These are phyloP conservation scores for Colletotrichum tofieldiae DNA, from an alignment of 2,329 filamentous ascomycete species.

Conservation along the genomic window DNA sequence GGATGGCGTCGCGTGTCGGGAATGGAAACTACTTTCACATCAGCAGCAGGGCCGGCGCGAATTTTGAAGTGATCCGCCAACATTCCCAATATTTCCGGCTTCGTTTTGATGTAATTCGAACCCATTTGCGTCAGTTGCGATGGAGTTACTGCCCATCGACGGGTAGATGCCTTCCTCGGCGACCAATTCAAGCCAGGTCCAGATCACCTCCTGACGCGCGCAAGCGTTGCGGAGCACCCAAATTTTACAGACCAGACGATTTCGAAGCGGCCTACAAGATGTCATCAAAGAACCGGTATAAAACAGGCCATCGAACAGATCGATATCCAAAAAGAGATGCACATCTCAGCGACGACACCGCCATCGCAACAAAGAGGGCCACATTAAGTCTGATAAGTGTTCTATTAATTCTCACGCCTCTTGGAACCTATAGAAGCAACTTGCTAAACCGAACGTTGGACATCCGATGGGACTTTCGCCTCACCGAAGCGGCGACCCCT, in stretches of 20 bases:
- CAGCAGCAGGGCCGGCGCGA: background rate
- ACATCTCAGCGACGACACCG: too few relatives aligned
- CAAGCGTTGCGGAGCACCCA: too few relatives aligned
- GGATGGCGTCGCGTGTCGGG: background rate
- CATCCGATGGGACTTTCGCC: background rate
- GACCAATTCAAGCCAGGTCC: background rate
- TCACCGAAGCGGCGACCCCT: slow-evolving; percentile 47
- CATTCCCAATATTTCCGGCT: background rate
- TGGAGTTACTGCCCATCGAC: background rate
- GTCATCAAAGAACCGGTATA: background rate
- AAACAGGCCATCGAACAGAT: too few relatives aligned
- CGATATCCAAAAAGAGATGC: too few relatives aligned
- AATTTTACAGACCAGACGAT: background rate
- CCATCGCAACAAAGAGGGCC: background rate
- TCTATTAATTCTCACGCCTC: background rate
- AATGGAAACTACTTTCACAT: too few relatives aligned
- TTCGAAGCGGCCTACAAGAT: background rate
- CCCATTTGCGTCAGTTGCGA: background rate
- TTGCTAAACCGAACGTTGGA: background rate
- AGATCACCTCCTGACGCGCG: background rate
- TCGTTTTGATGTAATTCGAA: background rate
- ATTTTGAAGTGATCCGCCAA: background rate
- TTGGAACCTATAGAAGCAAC: background rate
- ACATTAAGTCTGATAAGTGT: background rate
- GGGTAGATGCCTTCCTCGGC: background rate